A percentile compares a stretch with the other conserved stretches of the same genome.
Evolutionary conservation across 352 stramenopile species (phyloP).

Genomic region (Salisapilia sapeloensis): DNA sequence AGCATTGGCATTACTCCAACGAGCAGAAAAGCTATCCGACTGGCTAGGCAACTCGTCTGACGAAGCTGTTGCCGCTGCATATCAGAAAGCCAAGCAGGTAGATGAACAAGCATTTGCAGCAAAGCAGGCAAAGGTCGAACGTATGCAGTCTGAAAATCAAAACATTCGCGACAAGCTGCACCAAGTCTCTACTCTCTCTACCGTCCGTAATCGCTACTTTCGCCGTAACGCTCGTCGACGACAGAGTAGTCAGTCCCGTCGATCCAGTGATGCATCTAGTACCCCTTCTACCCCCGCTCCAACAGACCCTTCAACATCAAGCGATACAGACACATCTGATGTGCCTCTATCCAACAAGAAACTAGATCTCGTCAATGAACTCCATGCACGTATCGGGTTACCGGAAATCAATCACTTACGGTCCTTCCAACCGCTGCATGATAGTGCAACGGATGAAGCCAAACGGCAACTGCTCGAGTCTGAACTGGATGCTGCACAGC

Average conservation of each 20-base stretch:
- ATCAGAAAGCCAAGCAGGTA: constrained; percentile 23
- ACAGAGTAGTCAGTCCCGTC: background rate
- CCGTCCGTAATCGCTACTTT: constrained; percentile 18
- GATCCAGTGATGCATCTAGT: background rate
- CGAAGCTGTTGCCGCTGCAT: constrained; percentile 16
- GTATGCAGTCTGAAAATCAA: constrained; percentile 41
- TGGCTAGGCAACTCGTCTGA: constrained; percentile 31
- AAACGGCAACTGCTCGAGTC: constrained; percentile 27
- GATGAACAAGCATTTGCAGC: constrained; percentile 20
- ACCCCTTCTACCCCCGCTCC: too few relatives aligned
- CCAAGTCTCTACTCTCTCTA: constrained; percentile 36
- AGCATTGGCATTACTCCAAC: constrained; percentile 53
- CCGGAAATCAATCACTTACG: constrained; percentile 50
- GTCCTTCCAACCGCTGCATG: constrained; percentile 45
- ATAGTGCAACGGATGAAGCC: constrained; percentile 18
- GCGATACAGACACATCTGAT: constrained; percentile 6
- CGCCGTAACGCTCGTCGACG: background rate
- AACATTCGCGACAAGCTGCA: constrained; percentile 42
- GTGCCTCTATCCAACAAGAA: too few relatives aligned
- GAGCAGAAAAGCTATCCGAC: constrained; percentile 45
- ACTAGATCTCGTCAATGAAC: constrained; percentile 56
- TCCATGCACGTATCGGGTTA: constrained; percentile 47
- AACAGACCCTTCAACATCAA: too few relatives aligned
- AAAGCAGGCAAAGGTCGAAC: constrained; percentile 37
- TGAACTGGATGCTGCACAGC: constrained; percentile 31